Evolutionary conservation across 2,329 filamentous ascomycete species (phyloP), one percentile per base, ranked within the genome.

Genomic region (Elsinoe ampelina): DNA sequence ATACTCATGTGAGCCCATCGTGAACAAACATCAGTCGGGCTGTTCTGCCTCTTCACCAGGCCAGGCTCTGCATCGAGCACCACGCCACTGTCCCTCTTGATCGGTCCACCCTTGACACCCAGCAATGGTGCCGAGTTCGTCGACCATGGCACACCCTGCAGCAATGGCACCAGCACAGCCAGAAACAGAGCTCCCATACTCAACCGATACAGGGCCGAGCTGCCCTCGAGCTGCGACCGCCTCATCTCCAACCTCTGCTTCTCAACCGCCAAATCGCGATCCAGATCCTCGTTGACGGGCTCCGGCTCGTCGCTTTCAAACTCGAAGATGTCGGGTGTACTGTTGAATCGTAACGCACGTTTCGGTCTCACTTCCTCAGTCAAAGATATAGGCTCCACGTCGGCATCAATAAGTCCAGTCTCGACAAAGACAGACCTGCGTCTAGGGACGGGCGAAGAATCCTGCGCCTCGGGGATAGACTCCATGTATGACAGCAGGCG

Each of bases 1-100:
- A 17, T 67, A 75, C 81, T 79, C 69, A 87, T 84, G 54, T 83
- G 80, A 15, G 79, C 79, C 83, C 83, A 88, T 67, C 84, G 73
- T 55, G 78, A 77, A 65, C 85, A 87, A 12, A 83, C 75, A 61
- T 80, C 73, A 1, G 78, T 81, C 2, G 77, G 71, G 60, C 74
- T 81, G 58, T 76, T 70, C 54, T 77, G 72, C 47, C 67, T 66
- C 57, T 58, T 55, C n/a, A 62, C 45, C 20, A 58, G 48, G n/a
- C 59, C 30, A 20, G 54, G 55, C 43, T 57, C 54, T n/a, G 55
- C 57, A 54, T 61, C 38, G 17, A 59, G 50, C 12, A 59, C 36
- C 39, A 57, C 22, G 5, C 30, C 57, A 13, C 45, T 35, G 17
- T 62, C 51, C 7, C 51, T 26, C 13, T 61, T 63, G 57, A 69